Conservation (phyloP, 2,329 filamentous ascomycete genomes). For the Monosporascus sp. region DNA sequence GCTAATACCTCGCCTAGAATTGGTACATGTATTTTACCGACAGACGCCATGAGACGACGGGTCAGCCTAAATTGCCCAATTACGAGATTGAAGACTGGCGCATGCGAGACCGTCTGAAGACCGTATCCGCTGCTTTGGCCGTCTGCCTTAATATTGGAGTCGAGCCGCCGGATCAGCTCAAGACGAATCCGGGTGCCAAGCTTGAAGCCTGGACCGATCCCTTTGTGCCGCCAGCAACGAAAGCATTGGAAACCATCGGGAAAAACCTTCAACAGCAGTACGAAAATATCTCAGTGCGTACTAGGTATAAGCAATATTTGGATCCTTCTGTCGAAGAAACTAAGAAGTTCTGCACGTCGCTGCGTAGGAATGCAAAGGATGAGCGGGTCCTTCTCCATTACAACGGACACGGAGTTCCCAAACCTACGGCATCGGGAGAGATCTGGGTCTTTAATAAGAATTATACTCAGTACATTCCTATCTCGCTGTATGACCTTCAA, state of each 20-base stretch:
- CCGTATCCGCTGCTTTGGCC: conserved; percentile 87
- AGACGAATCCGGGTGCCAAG: conserved; percentile 88
- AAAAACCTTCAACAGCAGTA: conserved; percentile 96
- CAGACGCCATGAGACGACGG: conserved; percentile 92
- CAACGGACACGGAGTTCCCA: conserved; percentile 95
- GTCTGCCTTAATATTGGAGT: conserved; percentile 97
- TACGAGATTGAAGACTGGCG: conserved; percentile 86
- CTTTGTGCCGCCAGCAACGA: conserved; percentile 70
- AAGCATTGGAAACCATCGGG: conserved; percentile 88
- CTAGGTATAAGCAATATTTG: conserved; percentile 94
- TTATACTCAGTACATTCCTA: conserved; percentile 97
- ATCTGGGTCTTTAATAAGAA: conserved; percentile 99
- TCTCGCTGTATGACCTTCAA: conserved; percentile 91
- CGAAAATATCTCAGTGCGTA: conserved; percentile 88
- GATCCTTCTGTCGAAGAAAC: conserved; percentile 97
- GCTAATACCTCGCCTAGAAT: conserved; percentile 52
- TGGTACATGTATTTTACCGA: conserved; percentile 99
- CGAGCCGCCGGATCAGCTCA: conserved; percentile 93
- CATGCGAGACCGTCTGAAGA: conserved; percentile 94
- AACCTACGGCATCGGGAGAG: conserved; percentile 90
- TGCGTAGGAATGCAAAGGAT: conserved; percentile 89
- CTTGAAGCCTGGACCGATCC: conserved; percentile 97
- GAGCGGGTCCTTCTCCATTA: conserved; percentile 97
- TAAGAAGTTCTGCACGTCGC: conserved; percentile 88
- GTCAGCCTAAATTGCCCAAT: conserved; percentile 67